Evolutionary conservation across 257 asterid species (phyloP), one percentile per base, ranked within the genome.

Genomic region (Solanum paucissectum): DNA sequence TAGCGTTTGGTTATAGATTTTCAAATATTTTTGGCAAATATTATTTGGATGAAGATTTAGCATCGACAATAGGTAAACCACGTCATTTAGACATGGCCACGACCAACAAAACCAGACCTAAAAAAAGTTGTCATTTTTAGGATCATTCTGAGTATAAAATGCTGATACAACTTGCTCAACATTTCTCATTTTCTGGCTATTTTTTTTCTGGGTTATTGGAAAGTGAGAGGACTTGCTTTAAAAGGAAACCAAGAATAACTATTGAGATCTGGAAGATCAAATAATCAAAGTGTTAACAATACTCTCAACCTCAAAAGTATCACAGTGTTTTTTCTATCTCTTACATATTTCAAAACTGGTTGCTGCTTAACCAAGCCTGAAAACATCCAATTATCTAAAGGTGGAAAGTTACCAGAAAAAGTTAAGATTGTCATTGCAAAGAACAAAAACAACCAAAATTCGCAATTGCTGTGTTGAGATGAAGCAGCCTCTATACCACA

Each of bases 291-390:
- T 73, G 49, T 21, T 36, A 29, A 21, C 32, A 74, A 36, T 74
- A 46, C 20, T 23, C 83, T 75, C 83, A 38, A 75, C 18, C 55
- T 58, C 20, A 58, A 55, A 29, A 60, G 6, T 9, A 83, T 34
- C 46, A 55, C 33, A 33, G 49, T 64, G 49, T 11, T 34, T 60
- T 8, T 58, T 34, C 20, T 18, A 83, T 49, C 75, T 32, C 55
- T 33, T 55, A 14, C 23, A 83, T 83, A 38, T 9, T 37, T 58
- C 75, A 58, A 55, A 83, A 60, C 23, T 33, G 72, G 52, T 44
- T 25, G 86, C 36, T 34, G 44, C 12, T 88, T 66, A 84, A 89
- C 77, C 62, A 87, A 87, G 91, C 90, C 87, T 74, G 88, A 87
- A 84, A 83, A 84, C 37, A 64, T 77, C 87, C 40, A 55, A 68